phyloP scores from a whole-genome alignment of 768 basidiomycete species.

The Jaapia argillacea region DNA sequence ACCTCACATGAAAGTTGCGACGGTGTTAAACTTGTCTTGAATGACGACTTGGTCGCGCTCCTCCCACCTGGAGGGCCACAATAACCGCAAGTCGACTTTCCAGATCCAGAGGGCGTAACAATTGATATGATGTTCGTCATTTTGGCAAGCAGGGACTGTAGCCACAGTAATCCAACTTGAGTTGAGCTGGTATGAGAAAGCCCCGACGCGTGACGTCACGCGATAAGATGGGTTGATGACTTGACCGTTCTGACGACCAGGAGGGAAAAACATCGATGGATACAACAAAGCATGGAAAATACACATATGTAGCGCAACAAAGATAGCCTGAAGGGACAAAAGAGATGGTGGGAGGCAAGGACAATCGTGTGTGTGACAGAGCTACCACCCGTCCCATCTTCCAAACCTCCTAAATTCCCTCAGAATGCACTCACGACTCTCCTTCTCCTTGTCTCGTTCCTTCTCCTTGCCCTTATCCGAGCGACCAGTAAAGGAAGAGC shows the following conservation, averaged over 20 bases:
- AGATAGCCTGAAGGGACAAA: too few species aligned
- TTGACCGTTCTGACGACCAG: too few species aligned
- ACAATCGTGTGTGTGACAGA: too few species aligned
- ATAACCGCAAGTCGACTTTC: slow-evolving; percentile 51
- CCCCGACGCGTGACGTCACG: background rate
- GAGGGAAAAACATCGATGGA: too few species aligned
- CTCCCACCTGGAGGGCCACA: slow-evolving; percentile 48
- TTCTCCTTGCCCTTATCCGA: slow-evolving; percentile 49
- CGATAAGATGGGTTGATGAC: background rate
- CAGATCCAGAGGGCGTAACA: slow-evolving; percentile 17
- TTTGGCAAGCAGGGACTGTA: background rate
- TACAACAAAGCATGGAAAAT: too few species aligned
- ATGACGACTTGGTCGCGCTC: slow-evolving; percentile 29
- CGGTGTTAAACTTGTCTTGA: slow-evolving; percentile 38
- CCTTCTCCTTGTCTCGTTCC: slow-evolving; percentile 46
- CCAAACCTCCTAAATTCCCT: slow-evolving; percentile 78
- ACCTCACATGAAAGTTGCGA: slow-evolving; percentile 46
- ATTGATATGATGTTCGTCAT: slow-evolving; percentile 19
- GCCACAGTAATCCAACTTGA: background rate
- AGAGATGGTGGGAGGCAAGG: background rate
- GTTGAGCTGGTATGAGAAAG: too few species aligned
- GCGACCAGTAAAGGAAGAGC: slow-evolving; percentile 38
- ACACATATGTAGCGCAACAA: too few species aligned
- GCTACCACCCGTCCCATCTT: slow-evolving; percentile 88
- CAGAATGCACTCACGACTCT: slow-evolving; percentile 56